Percentiles rank a stretch among this genome's conserved stretches.
Evolutionary conservation across 140 eudicot species (phyloP).

Genomic region (Stevia rebaudiana): DNA sequence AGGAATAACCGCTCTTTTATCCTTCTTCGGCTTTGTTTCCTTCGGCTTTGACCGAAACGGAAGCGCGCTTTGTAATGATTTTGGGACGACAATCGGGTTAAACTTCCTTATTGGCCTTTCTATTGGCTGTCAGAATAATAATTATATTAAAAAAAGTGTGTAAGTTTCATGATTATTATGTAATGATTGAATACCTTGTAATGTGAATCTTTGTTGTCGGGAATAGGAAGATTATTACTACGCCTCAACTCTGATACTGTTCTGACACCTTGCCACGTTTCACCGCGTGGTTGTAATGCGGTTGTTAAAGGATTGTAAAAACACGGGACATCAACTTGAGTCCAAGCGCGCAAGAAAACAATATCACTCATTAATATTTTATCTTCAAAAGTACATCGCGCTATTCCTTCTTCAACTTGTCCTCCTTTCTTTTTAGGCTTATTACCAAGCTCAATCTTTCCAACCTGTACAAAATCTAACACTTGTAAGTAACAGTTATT

Average conservation of each 20-base stretch:
- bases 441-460: slow-evolving; percentile 76
- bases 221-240: slow-evolving; percentile 54
- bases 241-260: slow-evolving; percentile 81
- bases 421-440: slow-evolving; percentile 57
- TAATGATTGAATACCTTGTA: slow-evolving; percentile 50
- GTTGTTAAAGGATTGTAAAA: slow-evolving; percentile 89
- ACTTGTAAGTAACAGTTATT: background rate
- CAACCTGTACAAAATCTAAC: slow-evolving; percentile 47
- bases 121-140: slow-evolving; percentile 47
- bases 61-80: slow-evolving; percentile 60
- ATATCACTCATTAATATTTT: slow-evolving; percentile 88
- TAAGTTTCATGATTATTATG: slow-evolving; percentile 4
- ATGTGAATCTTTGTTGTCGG: slow-evolving; percentile 83
- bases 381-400: slow-evolving; percentile 96
- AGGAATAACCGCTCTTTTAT: slow-evolving; percentile 69
- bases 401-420: slow-evolving; percentile 66
- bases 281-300: slow-evolving; percentile 79
- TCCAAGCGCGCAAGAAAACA: slow-evolving; percentile 91
- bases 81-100: slow-evolving; percentile 85
- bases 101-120: slow-evolving; percentile 77
- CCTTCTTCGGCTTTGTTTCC: slow-evolving; percentile 43
- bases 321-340: slow-evolving; percentile 87
- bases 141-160: background rate
- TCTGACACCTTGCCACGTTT: slow-evolving; percentile 89
- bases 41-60: slow-evolving; percentile 87